Conservation (phyloP, 768 basidiomycete species). For the Leccinum obscurum region DNA sequence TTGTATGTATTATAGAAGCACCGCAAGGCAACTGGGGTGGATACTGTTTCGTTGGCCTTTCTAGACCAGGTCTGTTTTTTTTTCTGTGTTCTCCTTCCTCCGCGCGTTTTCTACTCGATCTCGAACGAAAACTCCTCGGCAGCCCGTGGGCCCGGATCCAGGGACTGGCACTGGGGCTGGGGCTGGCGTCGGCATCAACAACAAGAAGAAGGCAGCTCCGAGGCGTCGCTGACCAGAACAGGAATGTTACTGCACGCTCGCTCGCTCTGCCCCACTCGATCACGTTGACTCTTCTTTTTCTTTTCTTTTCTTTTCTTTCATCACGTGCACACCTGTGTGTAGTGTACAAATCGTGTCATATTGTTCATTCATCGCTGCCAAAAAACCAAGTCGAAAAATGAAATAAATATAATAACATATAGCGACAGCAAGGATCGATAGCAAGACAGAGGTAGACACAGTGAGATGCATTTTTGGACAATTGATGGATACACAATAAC, state of each 20-base stretch:
- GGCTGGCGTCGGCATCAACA: background rate
- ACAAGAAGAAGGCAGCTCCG: conserved; percentile 22
- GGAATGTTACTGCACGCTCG: background rate
- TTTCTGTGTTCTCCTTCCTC: background rate
- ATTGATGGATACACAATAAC: background rate
- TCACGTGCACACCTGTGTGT: background rate
- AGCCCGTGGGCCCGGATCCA: conserved; percentile 4
- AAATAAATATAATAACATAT: background rate
- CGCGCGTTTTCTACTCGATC: background rate
- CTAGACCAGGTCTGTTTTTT: conserved; percentile 25
- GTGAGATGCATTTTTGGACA: background rate
- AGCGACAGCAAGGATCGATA: background rate
- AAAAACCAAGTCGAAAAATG: background rate
- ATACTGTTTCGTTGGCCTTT: conserved; percentile 5
- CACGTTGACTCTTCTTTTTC: too few species aligned
- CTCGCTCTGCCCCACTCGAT: background rate
- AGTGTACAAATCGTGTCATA: background rate
- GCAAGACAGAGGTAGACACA: background rate
- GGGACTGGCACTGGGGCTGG: background rate
- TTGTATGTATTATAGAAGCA: conserved; percentile 22
- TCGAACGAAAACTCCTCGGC: conserved; percentile 5
- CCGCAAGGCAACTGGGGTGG: conserved; percentile 17
- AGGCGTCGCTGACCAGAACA: conserved; percentile 26
- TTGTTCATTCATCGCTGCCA: background rate
- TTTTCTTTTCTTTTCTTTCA: background rate